Evolutionary conservation across 148 eudicot species (phyloP), one percentile per base, ranked within the genome.

Genomic region (Rhododendron simsii): DNA sequence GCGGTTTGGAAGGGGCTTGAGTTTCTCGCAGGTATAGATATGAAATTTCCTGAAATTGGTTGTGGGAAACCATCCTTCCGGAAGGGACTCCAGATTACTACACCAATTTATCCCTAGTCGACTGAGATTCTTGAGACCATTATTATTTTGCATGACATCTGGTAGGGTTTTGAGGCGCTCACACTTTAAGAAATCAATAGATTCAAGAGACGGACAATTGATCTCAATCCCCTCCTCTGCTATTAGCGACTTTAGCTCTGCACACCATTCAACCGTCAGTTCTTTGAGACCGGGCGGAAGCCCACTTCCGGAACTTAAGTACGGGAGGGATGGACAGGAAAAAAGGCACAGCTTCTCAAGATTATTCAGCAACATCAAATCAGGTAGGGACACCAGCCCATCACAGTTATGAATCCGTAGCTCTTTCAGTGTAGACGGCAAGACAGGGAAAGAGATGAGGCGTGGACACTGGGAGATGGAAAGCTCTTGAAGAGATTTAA

Each of bases 261-360:
- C 11, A 74, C 78, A 74, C 1, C 9, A 0, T 5, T 0, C 0
- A 15, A 74, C 21, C 0, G 0, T 16, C 18, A 74, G 78, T 6
- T 15, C 3, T 74, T 16, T 35, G 78, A 74, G 78, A 11, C 9
- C 2, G 44, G 45, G 45, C 11, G 9, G 78, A 2, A 74, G 78
- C 75, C 35, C 75, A 12, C 35, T 4, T 12, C 35, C 30, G 16
- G 37, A 28, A 5, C 37, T 33, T 37, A 77, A n/a, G 20, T 21
- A n/a, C 14, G 35, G 13, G 35, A 78, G 81, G 3, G 57, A 78
- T 78, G 9, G 2, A 78, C 81, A 78, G 0, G 0, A 0, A 3
- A 0, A 0, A 44, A 78, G 0, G 0, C 1, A 2, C 20, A 47
- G 26, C 11, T n/a, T 11, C 18, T 78, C 81, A 2, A 78, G 81